Conservation (phyloP, 352 stramenopile genomes). For the Halophytophthora batemanensis region DNA sequence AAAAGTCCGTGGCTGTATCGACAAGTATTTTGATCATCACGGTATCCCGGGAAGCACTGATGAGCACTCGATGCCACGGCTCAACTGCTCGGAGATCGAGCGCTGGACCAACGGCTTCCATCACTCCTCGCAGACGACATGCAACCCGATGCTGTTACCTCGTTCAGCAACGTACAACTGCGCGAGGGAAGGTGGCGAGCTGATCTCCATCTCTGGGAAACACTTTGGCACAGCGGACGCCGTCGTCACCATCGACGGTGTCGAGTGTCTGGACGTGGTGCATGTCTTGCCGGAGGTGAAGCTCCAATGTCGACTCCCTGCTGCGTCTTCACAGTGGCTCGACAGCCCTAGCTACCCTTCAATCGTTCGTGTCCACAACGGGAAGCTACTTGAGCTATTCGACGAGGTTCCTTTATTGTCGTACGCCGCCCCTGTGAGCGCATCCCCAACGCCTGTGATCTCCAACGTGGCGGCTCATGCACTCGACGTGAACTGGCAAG, state of each 20-base stretch:
- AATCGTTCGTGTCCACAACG: constrained; percentile 62
- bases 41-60: constrained; percentile 5
- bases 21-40: constrained; percentile 55
- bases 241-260: constrained; percentile 65
- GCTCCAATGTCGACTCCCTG: constrained; percentile 76
- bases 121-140: constrained; percentile 30
- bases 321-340: constrained; percentile 27
- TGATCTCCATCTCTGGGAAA: constrained; percentile 60
- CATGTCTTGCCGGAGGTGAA: constrained; percentile 55
- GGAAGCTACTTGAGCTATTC: constrained; percentile 48
- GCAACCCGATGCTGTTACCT: constrained; percentile 43
- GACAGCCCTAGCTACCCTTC: constrained; percentile 39
- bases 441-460: constrained; percentile 32
- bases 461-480: constrained; percentile 77
- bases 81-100: constrained; percentile 48
- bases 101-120: constrained; percentile 51
- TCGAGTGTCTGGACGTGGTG: constrained; percentile 64
- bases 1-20: constrained; percentile 77
- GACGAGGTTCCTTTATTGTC: constrained; percentile 61
- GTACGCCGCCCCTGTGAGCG: constrained; percentile 49
- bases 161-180: constrained; percentile 78
- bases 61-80: constrained; percentile 11
- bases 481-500: constrained; percentile 82
- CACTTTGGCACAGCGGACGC: constrained; percentile 70
- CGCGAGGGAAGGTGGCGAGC: constrained; percentile 44